Evolutionary conservation across 106 monocot genomes (phyloP).

Genomic region (Acorus gramineus): DNA sequence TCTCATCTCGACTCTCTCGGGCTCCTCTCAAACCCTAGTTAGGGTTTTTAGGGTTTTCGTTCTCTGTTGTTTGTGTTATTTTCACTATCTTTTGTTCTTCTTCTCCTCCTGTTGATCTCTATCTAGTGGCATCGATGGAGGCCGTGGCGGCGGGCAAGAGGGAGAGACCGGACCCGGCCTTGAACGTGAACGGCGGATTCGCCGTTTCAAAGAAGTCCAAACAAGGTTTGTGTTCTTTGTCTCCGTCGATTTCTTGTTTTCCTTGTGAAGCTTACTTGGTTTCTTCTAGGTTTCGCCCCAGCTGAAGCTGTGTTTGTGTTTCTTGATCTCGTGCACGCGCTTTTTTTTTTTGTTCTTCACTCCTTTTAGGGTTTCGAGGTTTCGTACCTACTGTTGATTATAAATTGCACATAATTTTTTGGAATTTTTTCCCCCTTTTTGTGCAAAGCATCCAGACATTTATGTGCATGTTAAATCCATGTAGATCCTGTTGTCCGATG

Average conservation of each 20-base stretch:
- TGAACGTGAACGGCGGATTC: conserved; percentile 6
- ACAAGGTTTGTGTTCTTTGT: conserved; percentile 9
- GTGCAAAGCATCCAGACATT: too few relatives aligned
- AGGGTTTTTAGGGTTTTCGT: conserved; percentile 11
- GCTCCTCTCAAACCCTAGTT: conserved; percentile 16
- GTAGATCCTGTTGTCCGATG: too few relatives aligned
- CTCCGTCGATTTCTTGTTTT: not conserved
- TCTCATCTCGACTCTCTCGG: not conserved
- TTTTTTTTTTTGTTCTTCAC: too few relatives aligned
- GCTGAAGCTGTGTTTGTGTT: too few relatives aligned
- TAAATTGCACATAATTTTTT: too few relatives aligned
- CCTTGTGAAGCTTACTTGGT: not conserved
- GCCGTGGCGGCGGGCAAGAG: conserved; percentile 17
- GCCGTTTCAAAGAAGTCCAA: conserved; percentile 26
- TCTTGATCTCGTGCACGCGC: too few relatives aligned
- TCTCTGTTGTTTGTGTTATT: not conserved
- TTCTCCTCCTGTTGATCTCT: not conserved
- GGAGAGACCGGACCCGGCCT: conserved; percentile 15
- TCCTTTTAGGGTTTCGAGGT: too few relatives aligned
- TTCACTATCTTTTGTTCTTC: not conserved
- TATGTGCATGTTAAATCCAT: too few relatives aligned
- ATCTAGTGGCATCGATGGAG: conserved; percentile 4
- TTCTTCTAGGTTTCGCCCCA: not conserved
- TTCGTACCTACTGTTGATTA: too few relatives aligned
- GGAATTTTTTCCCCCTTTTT: too few relatives aligned